phyloP scores from a whole-genome alignment of 495 filamentous ascomycete genomes.

The Zalerion maritima region DNA sequence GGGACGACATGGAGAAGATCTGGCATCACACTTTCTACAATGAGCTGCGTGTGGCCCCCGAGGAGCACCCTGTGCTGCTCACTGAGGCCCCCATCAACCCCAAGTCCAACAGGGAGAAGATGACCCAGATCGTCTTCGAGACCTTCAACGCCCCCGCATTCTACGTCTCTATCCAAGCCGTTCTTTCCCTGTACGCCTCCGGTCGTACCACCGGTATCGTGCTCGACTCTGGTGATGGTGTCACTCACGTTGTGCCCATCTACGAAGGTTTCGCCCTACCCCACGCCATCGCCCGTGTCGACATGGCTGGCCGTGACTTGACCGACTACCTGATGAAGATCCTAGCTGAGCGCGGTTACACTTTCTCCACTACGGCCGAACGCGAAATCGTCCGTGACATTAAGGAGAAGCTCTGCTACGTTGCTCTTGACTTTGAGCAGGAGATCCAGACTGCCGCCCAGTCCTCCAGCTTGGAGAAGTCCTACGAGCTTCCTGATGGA shows the following conservation, averaged over 20 bases:
- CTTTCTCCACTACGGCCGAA: conserved; percentile 99
- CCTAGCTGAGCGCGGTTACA: conserved; percentile 95
- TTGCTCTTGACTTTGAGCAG: conserved; percentile 98
- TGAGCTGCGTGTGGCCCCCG: conserved; percentile 97
- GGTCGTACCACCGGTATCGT: conserved; percentile 99
- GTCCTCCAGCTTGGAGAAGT: conserved; percentile 94
- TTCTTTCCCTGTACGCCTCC: conserved; percentile 96
- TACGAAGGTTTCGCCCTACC: conserved; percentile 99
- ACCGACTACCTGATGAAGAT: conserved; percentile 99
- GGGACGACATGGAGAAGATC: conserved; percentile 99
- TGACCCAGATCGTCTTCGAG: conserved; percentile 99
- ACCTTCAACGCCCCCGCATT: conserved; percentile 99
- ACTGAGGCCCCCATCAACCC: conserved; percentile 99
- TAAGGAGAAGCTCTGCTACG: conserved; percentile 99
- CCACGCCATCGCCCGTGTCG: conserved; percentile 97
- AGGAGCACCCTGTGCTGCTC: conserved; percentile 98
- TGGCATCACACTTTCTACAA: conserved; percentile 99
- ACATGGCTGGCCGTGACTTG: conserved; percentile 99
- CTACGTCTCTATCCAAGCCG: conserved; percentile 99
- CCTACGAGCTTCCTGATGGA: conserved; percentile 97
- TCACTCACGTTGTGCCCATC: conserved; percentile 99
- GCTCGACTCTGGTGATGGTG: conserved; percentile 98
- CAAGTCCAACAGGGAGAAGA: conserved; percentile 99
- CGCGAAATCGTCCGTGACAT: conserved; percentile 99
- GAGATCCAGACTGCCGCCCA: conserved; percentile 99